Evolutionary conservation across 805 yeast genomes (phyloP).

Genomic region (Blastobotrys parvus): DNA sequence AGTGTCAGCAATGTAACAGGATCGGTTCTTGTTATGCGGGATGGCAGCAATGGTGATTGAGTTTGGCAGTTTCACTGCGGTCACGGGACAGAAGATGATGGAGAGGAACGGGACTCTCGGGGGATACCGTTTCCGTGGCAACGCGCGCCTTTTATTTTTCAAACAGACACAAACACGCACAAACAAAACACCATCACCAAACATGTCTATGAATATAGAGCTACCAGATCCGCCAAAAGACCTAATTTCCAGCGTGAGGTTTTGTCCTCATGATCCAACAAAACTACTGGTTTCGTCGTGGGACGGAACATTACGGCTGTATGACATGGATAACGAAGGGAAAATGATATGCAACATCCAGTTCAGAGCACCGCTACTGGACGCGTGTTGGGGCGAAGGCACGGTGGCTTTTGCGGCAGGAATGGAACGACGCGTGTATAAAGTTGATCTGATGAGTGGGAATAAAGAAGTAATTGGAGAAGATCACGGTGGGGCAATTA

Average conservation of each 20-base stretch:
- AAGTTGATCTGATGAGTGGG: constrained; percentile 43
- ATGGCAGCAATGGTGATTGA: too few species aligned
- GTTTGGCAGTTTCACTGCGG: too few species aligned
- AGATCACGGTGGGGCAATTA: constrained; percentile 36
- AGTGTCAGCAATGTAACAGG: too few species aligned
- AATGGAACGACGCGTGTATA: constrained; percentile 46
- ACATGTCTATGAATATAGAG: not conserved
- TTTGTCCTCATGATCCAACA: constrained; percentile 28
- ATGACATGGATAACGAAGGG: constrained; percentile 25
- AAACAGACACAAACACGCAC: not conserved
- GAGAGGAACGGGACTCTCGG: too few species aligned
- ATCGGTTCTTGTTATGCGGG: too few species aligned
- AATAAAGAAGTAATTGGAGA: constrained; percentile 21
- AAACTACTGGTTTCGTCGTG: constrained; percentile 47
- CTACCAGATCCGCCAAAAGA: constrained; percentile 28
- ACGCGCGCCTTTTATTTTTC: not conserved
- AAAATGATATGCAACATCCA: constrained; percentile 13
- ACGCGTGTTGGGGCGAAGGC: constrained; percentile 23
- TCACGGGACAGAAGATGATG: too few species aligned
- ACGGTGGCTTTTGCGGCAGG: constrained; percentile 38
- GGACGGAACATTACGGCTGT: constrained; percentile 45
- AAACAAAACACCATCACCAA: not conserved
- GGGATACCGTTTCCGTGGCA: not conserved
- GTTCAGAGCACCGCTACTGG: constrained; percentile 28
- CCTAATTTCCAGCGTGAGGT: constrained; percentile 36